Evolutionary conservation across 441 rosid species (phyloP).

Genomic region (Erysimum cheiri): DNA sequence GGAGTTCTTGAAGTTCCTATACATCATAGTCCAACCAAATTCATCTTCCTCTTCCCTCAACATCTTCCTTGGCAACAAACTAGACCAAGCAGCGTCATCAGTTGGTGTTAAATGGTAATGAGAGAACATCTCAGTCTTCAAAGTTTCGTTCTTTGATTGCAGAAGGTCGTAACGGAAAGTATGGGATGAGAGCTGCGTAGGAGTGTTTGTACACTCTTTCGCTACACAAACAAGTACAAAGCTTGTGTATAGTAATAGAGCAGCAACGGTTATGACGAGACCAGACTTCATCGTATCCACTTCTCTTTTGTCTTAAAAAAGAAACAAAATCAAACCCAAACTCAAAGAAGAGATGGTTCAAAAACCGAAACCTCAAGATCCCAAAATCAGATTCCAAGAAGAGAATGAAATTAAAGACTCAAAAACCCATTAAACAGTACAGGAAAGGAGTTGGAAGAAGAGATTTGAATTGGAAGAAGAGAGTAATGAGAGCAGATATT

Average conservation of each 20-base stretch:
- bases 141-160: conserved; percentile 64
- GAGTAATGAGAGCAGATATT: conserved; percentile 33
- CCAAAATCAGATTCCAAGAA: conserved; percentile 5
- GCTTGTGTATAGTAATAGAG: conserved; percentile 38
- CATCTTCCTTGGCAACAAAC: conserved; percentile 75
- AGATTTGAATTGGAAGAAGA: conserved; percentile 15
- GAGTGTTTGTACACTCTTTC: conserved; percentile 85
- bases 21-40: conserved; percentile 66
- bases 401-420: conserved; percentile 25
- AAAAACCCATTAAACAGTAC: conserved; percentile 21
- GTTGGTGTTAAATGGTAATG: conserved; percentile 83
- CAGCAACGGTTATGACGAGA: conserved; percentile 40
- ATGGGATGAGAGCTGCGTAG: conserved; percentile 75
- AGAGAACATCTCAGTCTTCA: conserved; percentile 68
- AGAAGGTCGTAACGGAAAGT: conserved; percentile 67
- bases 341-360: neutral
- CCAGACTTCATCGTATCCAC: conserved; percentile 46
- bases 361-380: conserved; percentile 16
- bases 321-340: conserved; percentile 8
- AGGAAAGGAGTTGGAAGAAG: neutral
- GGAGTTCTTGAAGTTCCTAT: conserved; percentile 66
- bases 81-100: conserved; percentile 83
- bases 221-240: conserved; percentile 38
- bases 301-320: conserved; percentile 28
- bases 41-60: conserved; percentile 72